Evolutionary conservation across 2,329 filamentous ascomycete genomes (phyloP).

Genomic region (Pseudocercospora pini-densiflorae): DNA sequence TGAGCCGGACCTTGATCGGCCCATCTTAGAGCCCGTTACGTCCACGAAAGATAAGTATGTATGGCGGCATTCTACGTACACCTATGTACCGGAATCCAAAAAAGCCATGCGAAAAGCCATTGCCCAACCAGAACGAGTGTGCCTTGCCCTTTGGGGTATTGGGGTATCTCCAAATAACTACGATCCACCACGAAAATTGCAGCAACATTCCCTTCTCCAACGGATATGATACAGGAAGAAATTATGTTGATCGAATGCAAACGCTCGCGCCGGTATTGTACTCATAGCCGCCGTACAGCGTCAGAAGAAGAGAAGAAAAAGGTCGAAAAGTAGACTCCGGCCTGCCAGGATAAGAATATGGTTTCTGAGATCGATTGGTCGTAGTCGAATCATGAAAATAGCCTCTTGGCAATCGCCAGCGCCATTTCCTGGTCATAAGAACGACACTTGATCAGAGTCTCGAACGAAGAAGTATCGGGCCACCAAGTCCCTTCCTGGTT

Average conservation of each 20-base stretch:
- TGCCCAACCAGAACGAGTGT: constrained; percentile 10
- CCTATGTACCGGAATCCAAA: constrained; percentile 11
- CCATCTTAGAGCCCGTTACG: too few species aligned
- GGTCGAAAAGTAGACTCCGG: not conserved
- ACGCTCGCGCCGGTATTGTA: not conserved
- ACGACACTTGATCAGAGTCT: constrained; percentile 24
- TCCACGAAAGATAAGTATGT: constrained; percentile 5
- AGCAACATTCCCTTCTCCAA: constrained; percentile 6
- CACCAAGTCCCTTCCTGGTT: constrained; percentile 24
- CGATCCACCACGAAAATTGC: constrained; percentile 4
- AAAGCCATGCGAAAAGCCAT: not conserved
- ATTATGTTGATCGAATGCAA: not conserved
- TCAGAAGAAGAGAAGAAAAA: not conserved
- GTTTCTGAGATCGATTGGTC: not conserved
- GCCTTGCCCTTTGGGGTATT: not conserved
- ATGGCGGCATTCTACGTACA: constrained; percentile 9
- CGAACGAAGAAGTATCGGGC: constrained; percentile 25
- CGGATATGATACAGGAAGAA: not conserved
- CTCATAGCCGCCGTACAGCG: not conserved
- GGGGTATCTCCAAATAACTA: constrained; percentile 15
- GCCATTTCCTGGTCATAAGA: constrained; percentile 24
- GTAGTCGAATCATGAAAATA: constrained; percentile 16
- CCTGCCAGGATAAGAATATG: not conserved
- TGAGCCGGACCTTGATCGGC: not conserved
- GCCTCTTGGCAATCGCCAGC: constrained; percentile 26